These are phyloP conservation scores for Aspergillus brunneoviolaceus DNA, from an alignment of 2,329 filamentous ascomycete genomes.

Conservation along the genomic window DNA sequence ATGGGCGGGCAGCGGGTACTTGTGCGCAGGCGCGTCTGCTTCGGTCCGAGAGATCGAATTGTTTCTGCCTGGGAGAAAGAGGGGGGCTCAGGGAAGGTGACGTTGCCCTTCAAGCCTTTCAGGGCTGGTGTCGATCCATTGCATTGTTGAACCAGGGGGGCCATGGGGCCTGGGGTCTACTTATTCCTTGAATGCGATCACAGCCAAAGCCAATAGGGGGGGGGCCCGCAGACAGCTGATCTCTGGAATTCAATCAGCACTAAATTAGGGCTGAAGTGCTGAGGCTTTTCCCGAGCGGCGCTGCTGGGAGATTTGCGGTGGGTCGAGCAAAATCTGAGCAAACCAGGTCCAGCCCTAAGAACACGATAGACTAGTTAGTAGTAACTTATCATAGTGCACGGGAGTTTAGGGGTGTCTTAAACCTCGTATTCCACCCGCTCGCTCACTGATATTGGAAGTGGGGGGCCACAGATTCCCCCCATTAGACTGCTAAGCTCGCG, in stretches of 20 bases:
- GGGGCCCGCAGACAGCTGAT: background rate
- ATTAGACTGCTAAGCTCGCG: background rate
- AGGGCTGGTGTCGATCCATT: background rate
- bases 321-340: background rate
- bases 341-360: background rate
- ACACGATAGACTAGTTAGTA: background rate
- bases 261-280: background rate
- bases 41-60: background rate
- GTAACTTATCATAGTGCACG: background rate
- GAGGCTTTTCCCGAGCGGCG: background rate
- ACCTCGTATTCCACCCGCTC: background rate
- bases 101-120: background rate
- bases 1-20: background rate
- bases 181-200: background rate
- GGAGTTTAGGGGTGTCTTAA: background rate
- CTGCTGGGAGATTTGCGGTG: background rate
- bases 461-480: background rate
- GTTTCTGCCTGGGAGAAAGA: slow-evolving; percentile 1
- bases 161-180: background rate
- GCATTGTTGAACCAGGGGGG: background rate
- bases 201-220: background rate
- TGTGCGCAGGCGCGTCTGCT: too few relatives aligned
- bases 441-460: background rate
- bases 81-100: background rate
- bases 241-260: background rate